Evolutionary conservation across 164 flowering plant species (phyloP).

Genomic region (Malania oleifera): DNA sequence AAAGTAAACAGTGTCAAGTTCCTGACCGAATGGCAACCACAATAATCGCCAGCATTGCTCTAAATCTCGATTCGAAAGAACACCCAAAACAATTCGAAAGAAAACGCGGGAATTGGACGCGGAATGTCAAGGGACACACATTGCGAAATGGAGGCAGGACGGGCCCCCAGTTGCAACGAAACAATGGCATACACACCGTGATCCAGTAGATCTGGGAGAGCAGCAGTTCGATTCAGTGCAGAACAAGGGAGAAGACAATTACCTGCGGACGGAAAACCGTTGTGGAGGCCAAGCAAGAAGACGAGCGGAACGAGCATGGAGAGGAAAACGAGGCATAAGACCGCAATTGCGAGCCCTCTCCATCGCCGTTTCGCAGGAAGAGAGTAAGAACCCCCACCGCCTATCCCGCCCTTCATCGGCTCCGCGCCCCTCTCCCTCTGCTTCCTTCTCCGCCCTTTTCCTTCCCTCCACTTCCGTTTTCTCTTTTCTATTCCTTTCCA

Average conservation of each 20-base stretch:
- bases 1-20: too few species aligned
- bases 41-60: too few species aligned
- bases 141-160: too few species aligned
- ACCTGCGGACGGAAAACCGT: slow-evolving; percentile 51
- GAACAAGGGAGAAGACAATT: neutral
- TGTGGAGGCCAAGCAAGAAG: slow-evolving; percentile 73
- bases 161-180: neutral
- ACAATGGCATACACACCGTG: neutral
- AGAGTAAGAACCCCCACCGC: slow-evolving; percentile 23
- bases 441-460: neutral
- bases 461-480: neutral
- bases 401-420: slow-evolving; percentile 47
- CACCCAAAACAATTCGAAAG: neutral
- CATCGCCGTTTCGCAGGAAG: slow-evolving; percentile 63
- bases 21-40: too few species aligned
- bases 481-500: neutral
- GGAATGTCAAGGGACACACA: neutral
- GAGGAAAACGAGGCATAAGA: slow-evolving; percentile 67
- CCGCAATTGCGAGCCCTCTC: slow-evolving; percentile 66
- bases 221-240: neutral
- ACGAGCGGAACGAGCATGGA: slow-evolving; percentile 91
- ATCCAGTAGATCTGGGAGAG: slow-evolving; percentile 8
- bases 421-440: neutral
- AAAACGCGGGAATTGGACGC: slow-evolving; percentile 1
- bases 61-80: neutral